Evolutionary conservation across 805 yeast genomes (phyloP), one percentile per base, ranked within the genome.

Genomic region (Kockiozyma suomiensis): DNA sequence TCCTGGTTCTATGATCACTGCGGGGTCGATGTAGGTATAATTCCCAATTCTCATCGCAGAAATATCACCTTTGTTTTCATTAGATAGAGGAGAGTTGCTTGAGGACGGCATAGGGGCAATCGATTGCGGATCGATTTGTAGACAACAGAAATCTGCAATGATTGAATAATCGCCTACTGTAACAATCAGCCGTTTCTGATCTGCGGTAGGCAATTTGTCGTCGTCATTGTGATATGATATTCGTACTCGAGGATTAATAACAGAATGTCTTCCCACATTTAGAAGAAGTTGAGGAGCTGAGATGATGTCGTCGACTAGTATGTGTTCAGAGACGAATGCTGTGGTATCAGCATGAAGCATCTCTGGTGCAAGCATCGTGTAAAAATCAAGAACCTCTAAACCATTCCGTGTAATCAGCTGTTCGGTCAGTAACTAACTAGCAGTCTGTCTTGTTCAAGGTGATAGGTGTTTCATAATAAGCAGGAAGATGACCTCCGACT

Each of bases 291-390:
- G 45, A 12, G 26, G 45, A 10, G 55, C 13, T 15, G 38, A 40
- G 28, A 47, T 23, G 8, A 32, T 13, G 30, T 30, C 42, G 37
- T 55, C 56, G 32, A 59, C 38, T 19, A 40, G 8, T n/a, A 59
- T 42, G 13, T 50, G 55, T 37, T 59, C 62, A 7, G 62, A 59
- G 5, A 59, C 50, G 30, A 59, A 59, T n/a, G 62, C 51, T 6
- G 56, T 8, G 32, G 13, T 45, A 17, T 42, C 52, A n/a, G 52
- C 62, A n/a, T 46, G 25, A 3, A 59, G 42, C 59, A 59, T 59
- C 17, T 54, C 58, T 21, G 58, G 58, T 1, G 47, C 46, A 35
- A 54, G 15, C 52, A 54, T 46, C 19, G 13, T 23, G 15, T 48
- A n/a, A n/a, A n/a, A n/a, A n/a, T n/a, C n/a, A n/a, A n/a, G n/a